phyloP scores from a whole-genome alignment of 176 grass and related monocot genomes.

The Bolboschoenus planiculmis region DNA sequence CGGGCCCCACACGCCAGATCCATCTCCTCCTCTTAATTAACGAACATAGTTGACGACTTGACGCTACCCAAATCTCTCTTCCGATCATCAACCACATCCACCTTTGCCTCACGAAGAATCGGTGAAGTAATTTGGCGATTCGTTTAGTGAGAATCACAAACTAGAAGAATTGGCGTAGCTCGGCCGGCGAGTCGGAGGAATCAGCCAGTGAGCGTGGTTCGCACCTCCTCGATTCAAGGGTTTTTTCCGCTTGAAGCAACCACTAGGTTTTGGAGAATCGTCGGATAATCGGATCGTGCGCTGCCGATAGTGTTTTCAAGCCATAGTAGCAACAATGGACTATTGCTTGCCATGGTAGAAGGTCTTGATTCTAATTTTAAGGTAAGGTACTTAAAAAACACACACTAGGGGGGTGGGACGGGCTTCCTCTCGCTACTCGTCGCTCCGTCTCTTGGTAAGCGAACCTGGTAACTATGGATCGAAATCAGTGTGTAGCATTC shows the following conservation, averaged over 20 bases:
- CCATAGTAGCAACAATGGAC: background rate
- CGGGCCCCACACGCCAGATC: background rate
- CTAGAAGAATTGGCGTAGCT: background rate
- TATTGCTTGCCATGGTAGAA: background rate
- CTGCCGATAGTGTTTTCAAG: background rate
- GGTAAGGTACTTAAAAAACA: background rate
- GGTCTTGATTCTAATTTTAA: background rate
- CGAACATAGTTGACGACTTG: background rate
- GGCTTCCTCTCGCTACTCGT: background rate
- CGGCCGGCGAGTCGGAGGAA: background rate
- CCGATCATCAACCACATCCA: background rate
- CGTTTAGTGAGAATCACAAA: background rate
- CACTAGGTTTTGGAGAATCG: background rate
- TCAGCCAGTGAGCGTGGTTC: background rate
- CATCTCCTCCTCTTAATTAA: background rate
- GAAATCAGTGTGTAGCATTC: background rate
- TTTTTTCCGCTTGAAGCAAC: too few relatives aligned
- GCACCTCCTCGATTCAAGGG: background rate
- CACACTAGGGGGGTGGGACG: background rate
- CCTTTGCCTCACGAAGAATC: background rate
- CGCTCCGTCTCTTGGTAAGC: background rate
- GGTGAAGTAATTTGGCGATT: too few relatives aligned
- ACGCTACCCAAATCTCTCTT: slow-evolving; percentile 2
- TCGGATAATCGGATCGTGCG: background rate
- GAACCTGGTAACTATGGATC: background rate